phyloP scores from a whole-genome alignment of 192 early-diverging fungal species.

The Phlyctochytrium planicorne region DNA sequence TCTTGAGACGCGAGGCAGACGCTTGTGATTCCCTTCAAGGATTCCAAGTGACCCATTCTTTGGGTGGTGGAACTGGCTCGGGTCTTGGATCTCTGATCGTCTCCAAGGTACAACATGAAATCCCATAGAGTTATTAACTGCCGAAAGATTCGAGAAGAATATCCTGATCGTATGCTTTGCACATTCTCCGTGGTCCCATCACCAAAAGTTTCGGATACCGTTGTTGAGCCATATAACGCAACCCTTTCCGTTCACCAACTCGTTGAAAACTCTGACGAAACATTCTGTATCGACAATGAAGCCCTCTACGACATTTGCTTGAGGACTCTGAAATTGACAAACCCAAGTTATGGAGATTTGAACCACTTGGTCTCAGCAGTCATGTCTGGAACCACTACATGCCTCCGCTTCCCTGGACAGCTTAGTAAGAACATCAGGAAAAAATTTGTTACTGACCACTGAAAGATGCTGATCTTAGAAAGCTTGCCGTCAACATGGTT shows the following conservation, averaged over 20 bases:
- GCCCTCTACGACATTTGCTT: constrained; percentile 99
- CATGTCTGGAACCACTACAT: constrained; percentile 96
- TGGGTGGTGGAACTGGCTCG: constrained; percentile 96
- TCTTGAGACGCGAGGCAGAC: constrained; percentile 96
- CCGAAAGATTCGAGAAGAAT: constrained; percentile 88
- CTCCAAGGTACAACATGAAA: constrained; percentile 61
- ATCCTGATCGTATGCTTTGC: constrained; percentile 98
- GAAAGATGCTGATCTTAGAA: constrained; percentile 68
- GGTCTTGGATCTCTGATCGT: constrained; percentile 96
- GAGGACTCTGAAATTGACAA: constrained; percentile 92
- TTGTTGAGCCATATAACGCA: constrained; percentile 99
- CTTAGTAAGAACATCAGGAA: constrained; percentile 62
- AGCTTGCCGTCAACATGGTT: constrained; percentile 71
- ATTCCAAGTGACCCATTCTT: constrained; percentile 97
- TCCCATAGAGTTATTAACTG: background rate
- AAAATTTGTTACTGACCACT: constrained; percentile 77
- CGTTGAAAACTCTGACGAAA: constrained; percentile 98
- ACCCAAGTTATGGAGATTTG: constrained; percentile 91
- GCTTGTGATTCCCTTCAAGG: constrained; percentile 95
- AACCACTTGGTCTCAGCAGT: constrained; percentile 96
- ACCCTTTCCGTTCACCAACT: constrained; percentile 96
- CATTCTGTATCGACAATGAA: constrained; percentile 99
- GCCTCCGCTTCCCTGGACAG: constrained; percentile 98
- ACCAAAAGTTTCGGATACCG: constrained; percentile 97
- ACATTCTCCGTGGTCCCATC: constrained; percentile 97